Evolutionary conservation across 139 green algal species (phyloP), one percentile per base, ranked within the genome.

Genomic region (Parachlorella kessleri): DNA sequence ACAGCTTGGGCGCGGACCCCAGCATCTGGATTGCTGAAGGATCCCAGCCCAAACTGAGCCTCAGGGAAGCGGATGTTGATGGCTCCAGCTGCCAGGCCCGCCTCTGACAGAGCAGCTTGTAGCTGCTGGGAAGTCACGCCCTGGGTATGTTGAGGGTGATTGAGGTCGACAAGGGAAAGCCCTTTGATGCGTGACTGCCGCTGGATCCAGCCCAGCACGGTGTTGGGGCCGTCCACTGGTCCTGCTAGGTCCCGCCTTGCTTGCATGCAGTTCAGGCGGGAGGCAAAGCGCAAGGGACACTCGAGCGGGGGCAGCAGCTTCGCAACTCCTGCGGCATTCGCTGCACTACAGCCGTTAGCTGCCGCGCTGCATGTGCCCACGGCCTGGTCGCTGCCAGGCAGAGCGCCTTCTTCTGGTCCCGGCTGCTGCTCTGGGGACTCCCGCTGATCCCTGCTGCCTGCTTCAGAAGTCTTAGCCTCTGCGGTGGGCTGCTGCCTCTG

Each of bases 191-290:
- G 40, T 5, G 80, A 81, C 78, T 91, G 87, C 38, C 90, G 75
- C 36, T 55, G 63, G 33, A 93, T 78, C 88, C 72, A 88, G 2
- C 76, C 86, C n/a, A 88, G 66, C 2, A 87, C 74, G 32, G 72
- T 28, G 38, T 81, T 55, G 14, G 55, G 4, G 36, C 55, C 54
- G 32, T 64, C 66, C 3, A 2, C 37, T 4, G 24, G 36, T 9
- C 28, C 75, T 35, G 64, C 76, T 70, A 93, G 85, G 65, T 94
- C 90, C 0, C 66, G 71, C 42, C 90, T 80, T 23, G 78, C 72
- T 40, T 66, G 83, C 90, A 93, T 93, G 21, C 82, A 89, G 83
- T 93, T 94, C 33, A 94, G 84, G 0, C 90, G 80, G 2, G 85
- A 89, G 0, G 80, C 88, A 75, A 92, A 92, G 3, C 48, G 32